Conservation (phyloP, 2,329 filamentous ascomycete genomes). For the Penicillium sclerotiorum region DNA sequence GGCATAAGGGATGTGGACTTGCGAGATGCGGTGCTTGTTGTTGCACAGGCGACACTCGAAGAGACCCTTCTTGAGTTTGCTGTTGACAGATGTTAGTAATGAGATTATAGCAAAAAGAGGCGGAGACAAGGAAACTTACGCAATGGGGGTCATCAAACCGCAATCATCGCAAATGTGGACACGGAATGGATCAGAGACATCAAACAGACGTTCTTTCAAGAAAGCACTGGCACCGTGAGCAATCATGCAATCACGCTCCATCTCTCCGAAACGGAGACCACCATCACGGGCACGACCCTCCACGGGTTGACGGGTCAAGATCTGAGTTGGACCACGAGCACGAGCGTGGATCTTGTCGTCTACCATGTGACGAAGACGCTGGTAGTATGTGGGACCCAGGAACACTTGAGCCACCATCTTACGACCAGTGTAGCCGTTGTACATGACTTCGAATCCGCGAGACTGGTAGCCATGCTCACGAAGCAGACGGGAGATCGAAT, state of each 20-base stretch:
- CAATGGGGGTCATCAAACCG: constrained; percentile 97
- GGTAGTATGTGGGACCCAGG: constrained; percentile 97
- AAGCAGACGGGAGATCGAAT: constrained; percentile 84
- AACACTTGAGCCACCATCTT: constrained; percentile 95
- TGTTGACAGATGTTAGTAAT: constrained; percentile 39
- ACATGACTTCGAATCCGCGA: constrained; percentile 97
- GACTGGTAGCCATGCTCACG: constrained; percentile 92
- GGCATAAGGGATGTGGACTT: constrained; percentile 96
- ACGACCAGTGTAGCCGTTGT: constrained; percentile 93
- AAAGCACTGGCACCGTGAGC: constrained; percentile 97
- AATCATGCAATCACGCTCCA: constrained; percentile 99
- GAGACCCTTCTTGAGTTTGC: constrained; percentile 89
- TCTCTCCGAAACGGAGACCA: constrained; percentile 98
- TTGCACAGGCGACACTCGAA: constrained; percentile 98
- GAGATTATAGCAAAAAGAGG: constrained; percentile 3
- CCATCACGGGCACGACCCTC: constrained; percentile 98
- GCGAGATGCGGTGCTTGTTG: constrained; percentile 98
- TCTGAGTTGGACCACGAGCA: constrained; percentile 93
- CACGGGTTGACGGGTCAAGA: constrained; percentile 94
- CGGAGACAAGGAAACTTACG: constrained; percentile 67
- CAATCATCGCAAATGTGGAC: constrained; percentile 99
- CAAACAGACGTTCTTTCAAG: constrained; percentile 94
- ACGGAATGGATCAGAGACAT: constrained; percentile 96
- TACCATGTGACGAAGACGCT: constrained; percentile 98
- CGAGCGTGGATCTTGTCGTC: constrained; percentile 99